Base-by-base conservation (phyloP, 257 asterid species). In the Schizonepeta tenuifolia region DNA sequence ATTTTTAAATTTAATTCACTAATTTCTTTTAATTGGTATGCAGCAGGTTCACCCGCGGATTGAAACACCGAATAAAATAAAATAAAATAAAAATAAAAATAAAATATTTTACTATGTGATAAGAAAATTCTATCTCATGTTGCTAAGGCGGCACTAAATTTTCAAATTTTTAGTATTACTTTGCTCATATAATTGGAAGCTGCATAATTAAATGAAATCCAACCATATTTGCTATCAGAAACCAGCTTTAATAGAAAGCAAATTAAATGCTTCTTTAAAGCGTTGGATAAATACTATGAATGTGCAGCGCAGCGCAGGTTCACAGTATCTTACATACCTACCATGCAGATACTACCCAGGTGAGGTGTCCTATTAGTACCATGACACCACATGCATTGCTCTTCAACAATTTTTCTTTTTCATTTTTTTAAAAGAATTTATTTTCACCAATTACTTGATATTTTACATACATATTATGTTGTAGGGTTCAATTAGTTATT, bases 191-290 rank as follows among this genome's bases (percentile, higher is more conserved):
- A 36, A 36, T 20, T 13, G 1, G 22, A 41, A 63, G 36, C 12
- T 2, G 18, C 61, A 55, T 14, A 21, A 35, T 20, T 22, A 36
- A 38, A 13, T 38, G n/a, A 69, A 70, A 57, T 17, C 18, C 56
- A 38, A 21, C 54, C 0, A 47, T n/a, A 40, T 15, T 11, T 3
- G 18, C 17, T 28, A 31, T 44, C 1, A 8, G 60, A 47, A 59
- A 20, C 31, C 12, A 57, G 12, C 14, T 47, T 31, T 6, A 10
- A 43, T 14, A 28, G n/a, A 21, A 11, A 41, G 33, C 22, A 18
- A 38, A 73, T 38, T 51, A 51, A 73, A 64, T 73, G 77, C 72
- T 24, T 54, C 18, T 50, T 53, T 15, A 72, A 71, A 65, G 71
- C 9, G 57, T 14, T 14, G 18, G 56, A 65, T 28, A 65, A 46